Base-by-base conservation (phyloP, 208 protist species). In the Trichomonas tenax region DNA sequence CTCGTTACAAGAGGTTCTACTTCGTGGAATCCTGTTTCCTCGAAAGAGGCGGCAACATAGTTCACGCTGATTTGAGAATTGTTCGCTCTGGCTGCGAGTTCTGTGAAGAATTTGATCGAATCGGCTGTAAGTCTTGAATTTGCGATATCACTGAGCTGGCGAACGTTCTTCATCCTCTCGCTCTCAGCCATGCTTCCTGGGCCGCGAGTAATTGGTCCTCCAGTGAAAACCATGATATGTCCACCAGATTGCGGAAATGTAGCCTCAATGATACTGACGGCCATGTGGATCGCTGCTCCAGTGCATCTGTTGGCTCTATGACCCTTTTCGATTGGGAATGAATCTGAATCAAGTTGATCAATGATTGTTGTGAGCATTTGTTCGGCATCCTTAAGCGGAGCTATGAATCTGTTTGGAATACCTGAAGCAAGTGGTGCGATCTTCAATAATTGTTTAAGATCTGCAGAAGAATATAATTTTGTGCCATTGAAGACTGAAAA, bases 41-140 rank as follows among this genome's bases (percentile, higher is more conserved):
- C 99, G 23, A 99, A 97, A 9, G 98, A 98, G 96, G 98, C 99
- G 10, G 98, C 98, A 96, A 99, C 99, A 86, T 99, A 98, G 97
- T 99, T 99, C 36, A 99, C 97, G 8, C 98, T 97, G 98, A 99
- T 98, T 10, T 99, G 98, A 49, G 98, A 98, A n/a, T 96, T 96
- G 34, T 98, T 98, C 63, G 99, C 98, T 51, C 98, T 97, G 51
- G 98, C 97, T 96, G 99, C 99, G 1, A 99, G 97, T 23, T 96
- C 97, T 51, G 98, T 97, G 97, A 99, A 99, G 97, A 98, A 99
- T 96, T 97, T 97, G n/a, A 63, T 48, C 31, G 98, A 97, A 96
- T 98, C 98, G n/a, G 97, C 97, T 51, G 48, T 96, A 17, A 95
- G 41, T 40, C 1, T 17, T 40, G 93, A 63, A 23, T 63, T 86